Percentiles rank a stretch among this genome's conserved stretches.
Conservation (phyloP, 164 flowering plant genomes). For the Kingdonia uniflora region DNA sequence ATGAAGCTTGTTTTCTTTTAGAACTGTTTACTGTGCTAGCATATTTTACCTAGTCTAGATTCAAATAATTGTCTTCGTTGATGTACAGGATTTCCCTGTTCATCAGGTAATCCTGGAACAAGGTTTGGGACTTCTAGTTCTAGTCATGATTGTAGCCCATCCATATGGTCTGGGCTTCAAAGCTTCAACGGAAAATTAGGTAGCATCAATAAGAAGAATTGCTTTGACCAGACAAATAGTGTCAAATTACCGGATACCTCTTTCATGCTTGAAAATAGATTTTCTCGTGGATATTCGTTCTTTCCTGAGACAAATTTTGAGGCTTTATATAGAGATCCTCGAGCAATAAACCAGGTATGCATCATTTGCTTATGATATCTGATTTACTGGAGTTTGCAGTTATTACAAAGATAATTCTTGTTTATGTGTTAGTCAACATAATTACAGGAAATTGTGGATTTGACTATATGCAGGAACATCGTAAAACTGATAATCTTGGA, state of each 20-base stretch:
- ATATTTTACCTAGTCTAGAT: no score
- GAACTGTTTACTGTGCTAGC: no score
- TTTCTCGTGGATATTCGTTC: constrained; percentile 13
- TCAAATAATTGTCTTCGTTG: not conserved
- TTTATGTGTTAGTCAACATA: no score
- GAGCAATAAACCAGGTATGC: constrained; percentile 20
- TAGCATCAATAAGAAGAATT: constrained; percentile 11
- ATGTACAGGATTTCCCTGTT: constrained; percentile 18
- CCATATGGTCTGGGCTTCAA: constrained; percentile 19
- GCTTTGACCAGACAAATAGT: constrained; percentile 14
- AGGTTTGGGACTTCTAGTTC: constrained; percentile 18
- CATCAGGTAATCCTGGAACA: constrained; percentile 8
- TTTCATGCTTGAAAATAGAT: constrained; percentile 8
- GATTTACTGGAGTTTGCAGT: no score
- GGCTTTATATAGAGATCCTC: constrained; percentile 10
- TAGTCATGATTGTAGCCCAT: constrained; percentile 9
- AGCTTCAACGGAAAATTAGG: constrained; percentile 9
- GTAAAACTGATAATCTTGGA: constrained; percentile 8
- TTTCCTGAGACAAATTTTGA: constrained; percentile 11
- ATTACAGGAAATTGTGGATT: no score
- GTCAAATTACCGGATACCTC: constrained; percentile 16
- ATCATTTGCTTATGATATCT: no score
- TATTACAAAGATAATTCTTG: no score
- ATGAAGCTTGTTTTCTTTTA: no score
- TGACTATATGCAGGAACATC: constrained; percentile 10